A percentile compares a stretch with the other conserved stretches of the same genome.
Conservation (phyloP, 305 asterid genomes). For the Andrographis paniculata region DNA sequence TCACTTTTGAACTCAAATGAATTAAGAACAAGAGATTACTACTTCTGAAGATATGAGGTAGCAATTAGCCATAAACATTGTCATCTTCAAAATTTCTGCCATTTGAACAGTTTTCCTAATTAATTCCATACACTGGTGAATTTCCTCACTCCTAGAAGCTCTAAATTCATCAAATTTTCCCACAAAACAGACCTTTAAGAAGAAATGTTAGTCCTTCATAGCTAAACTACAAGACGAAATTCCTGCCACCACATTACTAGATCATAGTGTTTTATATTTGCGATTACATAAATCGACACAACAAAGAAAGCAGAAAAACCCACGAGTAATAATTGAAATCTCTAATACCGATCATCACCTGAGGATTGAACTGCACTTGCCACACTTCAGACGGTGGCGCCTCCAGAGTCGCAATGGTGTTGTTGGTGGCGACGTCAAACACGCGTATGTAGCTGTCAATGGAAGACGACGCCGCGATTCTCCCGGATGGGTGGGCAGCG, state of each 20-base stretch:
- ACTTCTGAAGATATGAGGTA: background rate
- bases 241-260: no score
- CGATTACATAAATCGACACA: background rate
- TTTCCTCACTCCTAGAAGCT: no score
- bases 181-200: no score
- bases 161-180: no score
- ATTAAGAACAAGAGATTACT: background rate
- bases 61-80: background rate
- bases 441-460: constrained; percentile 88
- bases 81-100: background rate
- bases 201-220: no score
- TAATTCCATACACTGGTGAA: no score
- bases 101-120: no score
- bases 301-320: background rate
- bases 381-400: constrained; percentile 98
- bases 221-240: no score
- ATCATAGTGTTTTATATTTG: background rate
- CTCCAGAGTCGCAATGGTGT: constrained; percentile 82
- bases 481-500: constrained; percentile 76
- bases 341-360: constrained; percentile 25
- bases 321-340: background rate
- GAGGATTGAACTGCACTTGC: constrained; percentile 83
- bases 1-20: no score
- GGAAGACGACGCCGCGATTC: constrained; percentile 72
- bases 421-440: constrained; percentile 68